Evolutionary conservation across 1,139 yeast genomes (phyloP), one percentile per base, ranked within the genome.

Genomic region (Suhomyces maxii): DNA sequence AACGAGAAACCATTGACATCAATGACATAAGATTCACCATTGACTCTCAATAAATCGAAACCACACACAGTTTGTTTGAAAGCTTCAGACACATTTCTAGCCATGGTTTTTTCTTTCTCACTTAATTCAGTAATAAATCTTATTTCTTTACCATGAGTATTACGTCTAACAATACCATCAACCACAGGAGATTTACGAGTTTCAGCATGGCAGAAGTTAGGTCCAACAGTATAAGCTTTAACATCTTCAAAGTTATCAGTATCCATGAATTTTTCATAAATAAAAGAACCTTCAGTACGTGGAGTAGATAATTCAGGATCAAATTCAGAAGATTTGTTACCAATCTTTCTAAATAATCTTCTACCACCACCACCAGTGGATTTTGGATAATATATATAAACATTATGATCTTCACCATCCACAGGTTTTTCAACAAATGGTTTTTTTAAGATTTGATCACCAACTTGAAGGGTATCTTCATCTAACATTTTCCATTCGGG

Each of bases 381-480:
- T 47, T 82, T 80, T 36, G 95, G 87, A 64, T 93, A 93, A 67
- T 95, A 95, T 40, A 95, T 93, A 64, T 86, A 89, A 39, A 95
- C 93, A 63, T 95, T 95, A 68, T 95, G 99, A 65, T 95, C 97
- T 68, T 95, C 99, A 40, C 99, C 99, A 67, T 95, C 97, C 7
- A 93, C 99, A 0, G 99, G 99, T 59, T 95, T 95, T 65, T 95
- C 99, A 30, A 95, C 99, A 73, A 84, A 95, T 8, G 99, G 99
- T 61, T 95, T 95, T 39, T 73, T 76, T 68, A 95, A 70, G 11
- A 73, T 70, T 55, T 80, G 66, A 3, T 96, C 97, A 53, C 87
- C 82, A 26, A 93, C 93, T 48, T 73, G 74, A 46, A 95, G 76
- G 0, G 97, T 89, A 61, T 95, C 98, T n/a, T 70, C 76, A 64